Evolutionary conservation across 1,139 yeast species (phyloP).

Genomic region (Yamadazyma kanchanaburiensis): DNA sequence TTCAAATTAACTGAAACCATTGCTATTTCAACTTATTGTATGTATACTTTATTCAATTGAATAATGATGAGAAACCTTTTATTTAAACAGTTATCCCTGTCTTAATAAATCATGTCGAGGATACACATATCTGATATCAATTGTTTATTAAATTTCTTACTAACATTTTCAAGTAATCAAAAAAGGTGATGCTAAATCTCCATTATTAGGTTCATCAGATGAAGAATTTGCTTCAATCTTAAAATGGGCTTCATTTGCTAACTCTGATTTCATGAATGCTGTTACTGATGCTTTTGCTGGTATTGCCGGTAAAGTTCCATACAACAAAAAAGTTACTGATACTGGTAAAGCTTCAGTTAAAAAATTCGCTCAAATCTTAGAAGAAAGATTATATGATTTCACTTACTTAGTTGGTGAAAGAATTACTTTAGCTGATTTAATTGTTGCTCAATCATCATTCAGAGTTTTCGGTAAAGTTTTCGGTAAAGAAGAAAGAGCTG

Average conservation of each 20-base stretch:
- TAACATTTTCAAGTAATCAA: slow-evolving; percentile 23
- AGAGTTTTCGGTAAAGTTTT: slow-evolving; percentile 68
- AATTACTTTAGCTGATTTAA: slow-evolving; percentile 80
- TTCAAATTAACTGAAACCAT: slow-evolving; percentile 73
- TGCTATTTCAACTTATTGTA: slow-evolving; percentile 59
- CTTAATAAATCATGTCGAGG: slow-evolving; percentile 81
- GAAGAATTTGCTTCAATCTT: slow-evolving; percentile 69
- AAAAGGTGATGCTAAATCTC: slow-evolving; percentile 24
- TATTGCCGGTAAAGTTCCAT: slow-evolving; percentile 40
- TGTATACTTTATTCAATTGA: slow-evolving; percentile 12
- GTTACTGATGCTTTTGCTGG: slow-evolving; percentile 32
- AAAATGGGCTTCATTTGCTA: slow-evolving; percentile 80
- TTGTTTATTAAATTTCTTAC: slow-evolving; percentile 3
- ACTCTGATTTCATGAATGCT: slow-evolving; percentile 59
- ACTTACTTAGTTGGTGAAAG: slow-evolving; percentile 93
- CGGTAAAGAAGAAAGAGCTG: slow-evolving; percentile 74
- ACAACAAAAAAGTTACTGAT: slow-evolving; percentile 80
- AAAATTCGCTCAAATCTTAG: slow-evolving; percentile 44
- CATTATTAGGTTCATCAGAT: slow-evolving; percentile 60
- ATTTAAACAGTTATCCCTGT: slow-evolving; percentile 86
- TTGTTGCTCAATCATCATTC: slow-evolving; percentile 53
- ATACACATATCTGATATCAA: slow-evolving; percentile 15
- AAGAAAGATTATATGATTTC: slow-evolving; percentile 65
- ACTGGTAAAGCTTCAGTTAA: slow-evolving; percentile 42
- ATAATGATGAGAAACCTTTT: slow-evolving; percentile 55